Evolutionary conservation across 805 yeast species (phyloP).

Genomic region (Lipomyces lipofer): DNA sequence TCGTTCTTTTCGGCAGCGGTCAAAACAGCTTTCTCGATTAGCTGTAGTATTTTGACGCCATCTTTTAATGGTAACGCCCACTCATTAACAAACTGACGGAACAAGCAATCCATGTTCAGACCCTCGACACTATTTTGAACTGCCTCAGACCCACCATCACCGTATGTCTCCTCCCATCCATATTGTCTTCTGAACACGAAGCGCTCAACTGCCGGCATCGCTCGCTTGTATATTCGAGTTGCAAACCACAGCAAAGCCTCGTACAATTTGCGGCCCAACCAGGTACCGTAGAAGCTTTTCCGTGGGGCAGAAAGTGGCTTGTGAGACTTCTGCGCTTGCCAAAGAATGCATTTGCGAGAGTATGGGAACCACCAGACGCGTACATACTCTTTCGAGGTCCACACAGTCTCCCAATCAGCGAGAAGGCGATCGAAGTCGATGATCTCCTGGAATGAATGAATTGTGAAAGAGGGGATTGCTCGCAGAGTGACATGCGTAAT

Average conservation of each 20-base stretch:
- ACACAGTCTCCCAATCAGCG: conserved; percentile 59
- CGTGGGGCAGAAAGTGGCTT: conserved; percentile 65
- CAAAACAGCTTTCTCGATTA: conserved; percentile 62
- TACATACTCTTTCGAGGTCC: conserved; percentile 88
- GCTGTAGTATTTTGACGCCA: conserved; percentile 34
- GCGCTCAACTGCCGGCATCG: conserved; percentile 81
- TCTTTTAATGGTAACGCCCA: conserved; percentile 86
- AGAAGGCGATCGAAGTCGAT: conserved; percentile 73
- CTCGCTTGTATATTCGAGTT: conserved; percentile 66
- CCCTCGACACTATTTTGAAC: conserved; percentile 83
- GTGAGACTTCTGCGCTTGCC: conserved; percentile 82
- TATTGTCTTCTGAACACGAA: conserved; percentile 85
- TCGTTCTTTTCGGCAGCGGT: conserved; percentile 60
- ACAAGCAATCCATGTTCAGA: conserved; percentile 92
- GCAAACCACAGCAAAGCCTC: conserved; percentile 78
- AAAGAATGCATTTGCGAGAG: conserved; percentile 75
- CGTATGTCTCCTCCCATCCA: conserved; percentile 67
- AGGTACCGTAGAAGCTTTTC: conserved; percentile 82
- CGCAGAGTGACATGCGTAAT: conserved; percentile 84
- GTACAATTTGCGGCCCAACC: conserved; percentile 74
- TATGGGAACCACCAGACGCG: conserved; percentile 99
- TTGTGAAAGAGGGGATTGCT: conserved; percentile 78
- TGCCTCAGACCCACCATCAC: conserved; percentile 57
- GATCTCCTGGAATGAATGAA: conserved; percentile 78
- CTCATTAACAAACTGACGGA: conserved; percentile 90